phyloP scores from a whole-genome alignment of 805 yeast species.

The Myxozyma kluyveri region DNA sequence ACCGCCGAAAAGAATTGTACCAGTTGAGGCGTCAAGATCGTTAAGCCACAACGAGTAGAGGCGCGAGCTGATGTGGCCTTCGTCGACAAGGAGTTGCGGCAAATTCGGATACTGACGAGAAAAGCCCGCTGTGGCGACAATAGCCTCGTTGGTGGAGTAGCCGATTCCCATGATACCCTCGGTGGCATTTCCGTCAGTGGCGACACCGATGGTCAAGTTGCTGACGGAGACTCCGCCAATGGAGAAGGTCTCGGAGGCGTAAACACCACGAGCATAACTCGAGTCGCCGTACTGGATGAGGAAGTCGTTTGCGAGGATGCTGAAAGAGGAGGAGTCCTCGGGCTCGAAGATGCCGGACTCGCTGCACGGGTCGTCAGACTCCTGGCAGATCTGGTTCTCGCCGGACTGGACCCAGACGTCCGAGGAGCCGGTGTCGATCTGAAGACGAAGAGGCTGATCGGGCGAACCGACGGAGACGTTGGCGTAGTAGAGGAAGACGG shows the following conservation, averaged over 20 bases:
- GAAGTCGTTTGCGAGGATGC: constrained; percentile 33
- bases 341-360: constrained; percentile 36
- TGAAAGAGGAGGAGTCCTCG: constrained; percentile 35
- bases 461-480: constrained; percentile 54
- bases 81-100: constrained; percentile 57
- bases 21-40: constrained; percentile 34
- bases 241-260: constrained; percentile 62
- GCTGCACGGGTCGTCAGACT: constrained; percentile 30
- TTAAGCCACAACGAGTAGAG: constrained; percentile 65
- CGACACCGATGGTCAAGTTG: constrained; percentile 69
- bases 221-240: constrained; percentile 51
- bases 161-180: constrained; percentile 51
- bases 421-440: constrained; percentile 66
- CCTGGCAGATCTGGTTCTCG: constrained; percentile 32
- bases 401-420: constrained; percentile 59
- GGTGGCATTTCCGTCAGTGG: constrained; percentile 58
- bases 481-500: constrained; percentile 34
- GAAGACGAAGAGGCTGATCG: constrained; percentile 50
- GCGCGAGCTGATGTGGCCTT: constrained; percentile 53
- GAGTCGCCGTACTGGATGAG: constrained; percentile 47
- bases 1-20: constrained; percentile 48
- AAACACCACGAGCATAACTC: constrained; percentile 50
- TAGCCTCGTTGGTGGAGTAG: constrained; percentile 39
- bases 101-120: constrained; percentile 54
- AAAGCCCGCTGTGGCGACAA: constrained; percentile 26